Evolutionary conservation across 1,139 yeast species (phyloP).

Genomic region (Wickerhamomyces sp.): DNA sequence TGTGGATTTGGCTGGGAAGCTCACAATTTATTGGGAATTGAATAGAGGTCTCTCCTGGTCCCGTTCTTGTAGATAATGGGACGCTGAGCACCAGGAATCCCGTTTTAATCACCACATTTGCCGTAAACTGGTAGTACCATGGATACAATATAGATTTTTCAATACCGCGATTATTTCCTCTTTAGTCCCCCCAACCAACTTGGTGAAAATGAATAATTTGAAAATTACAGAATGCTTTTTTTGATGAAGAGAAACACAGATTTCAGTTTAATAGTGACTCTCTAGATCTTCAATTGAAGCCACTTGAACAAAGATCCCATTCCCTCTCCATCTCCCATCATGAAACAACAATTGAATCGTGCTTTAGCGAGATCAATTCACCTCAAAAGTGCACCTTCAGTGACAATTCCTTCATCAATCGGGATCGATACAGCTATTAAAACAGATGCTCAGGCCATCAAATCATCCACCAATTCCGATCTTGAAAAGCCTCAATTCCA

Average conservation of each 20-base stretch:
- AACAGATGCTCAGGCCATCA: background rate
- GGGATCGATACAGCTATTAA: background rate
- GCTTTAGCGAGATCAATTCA: background rate
- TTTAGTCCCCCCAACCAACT: background rate
- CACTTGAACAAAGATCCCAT: too few species aligned
- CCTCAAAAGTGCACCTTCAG: background rate
- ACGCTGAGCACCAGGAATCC: too few species aligned
- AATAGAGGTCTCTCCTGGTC: too few species aligned
- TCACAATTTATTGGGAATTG: too few species aligned
- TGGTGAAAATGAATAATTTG: background rate
- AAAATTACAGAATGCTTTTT: background rate
- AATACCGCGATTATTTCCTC: background rate
- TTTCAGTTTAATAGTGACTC: too few species aligned
- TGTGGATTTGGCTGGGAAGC: too few species aligned
- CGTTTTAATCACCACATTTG: too few species aligned
- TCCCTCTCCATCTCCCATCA: too few species aligned
- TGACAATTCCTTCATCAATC: constrained; percentile 1
- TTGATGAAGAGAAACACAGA: background rate
- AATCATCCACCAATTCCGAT: background rate
- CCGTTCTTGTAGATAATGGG: too few species aligned
- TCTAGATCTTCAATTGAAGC: too few species aligned
- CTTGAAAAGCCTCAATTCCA: constrained; percentile 1
- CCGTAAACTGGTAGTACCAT: too few species aligned
- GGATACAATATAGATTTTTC: background rate
- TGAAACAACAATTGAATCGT: background rate